Conservation (phyloP, 768 basidiomycete genomes). For the Hericium erinaceus region DNA sequence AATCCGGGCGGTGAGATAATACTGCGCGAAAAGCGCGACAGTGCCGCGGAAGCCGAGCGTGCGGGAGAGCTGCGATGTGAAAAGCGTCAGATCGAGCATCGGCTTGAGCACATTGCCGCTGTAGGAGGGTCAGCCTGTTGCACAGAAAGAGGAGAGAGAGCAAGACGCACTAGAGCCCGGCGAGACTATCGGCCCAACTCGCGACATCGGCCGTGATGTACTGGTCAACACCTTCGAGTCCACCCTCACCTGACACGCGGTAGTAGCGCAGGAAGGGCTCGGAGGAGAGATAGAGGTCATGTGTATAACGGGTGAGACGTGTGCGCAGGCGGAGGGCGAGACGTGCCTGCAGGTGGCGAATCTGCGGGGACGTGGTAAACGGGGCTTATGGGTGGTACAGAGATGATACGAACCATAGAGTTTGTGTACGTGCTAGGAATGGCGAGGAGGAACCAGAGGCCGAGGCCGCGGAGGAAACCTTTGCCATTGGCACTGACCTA, state of each 20-base stretch:
- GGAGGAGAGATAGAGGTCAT: constrained; percentile 84
- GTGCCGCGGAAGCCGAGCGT: constrained; percentile 85
- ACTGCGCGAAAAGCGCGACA: constrained; percentile 68
- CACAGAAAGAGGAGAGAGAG: not conserved
- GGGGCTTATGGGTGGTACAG: not conserved
- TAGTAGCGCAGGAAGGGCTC: constrained; percentile 67
- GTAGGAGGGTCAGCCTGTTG: not conserved
- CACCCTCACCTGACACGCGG: constrained; percentile 26
- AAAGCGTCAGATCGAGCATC: constrained; percentile 80
- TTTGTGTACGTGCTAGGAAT: constrained; percentile 95
- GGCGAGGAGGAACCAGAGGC: constrained; percentile 83
- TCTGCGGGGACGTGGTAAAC: constrained; percentile 32
- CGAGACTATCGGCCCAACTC: constrained; percentile 77
- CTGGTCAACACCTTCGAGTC: constrained; percentile 71
- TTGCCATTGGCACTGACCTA: constrained; percentile 74
- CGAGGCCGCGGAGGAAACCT: constrained; percentile 76
- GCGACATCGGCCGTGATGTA: constrained; percentile 91
- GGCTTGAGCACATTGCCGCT: constrained; percentile 95
- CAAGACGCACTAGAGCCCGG: constrained; percentile 79
- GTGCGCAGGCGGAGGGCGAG: constrained; percentile 78
- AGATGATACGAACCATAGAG: constrained; percentile 56
- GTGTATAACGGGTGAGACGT: constrained; percentile 80
- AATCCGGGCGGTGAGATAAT: constrained; percentile 79
- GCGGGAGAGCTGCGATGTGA: constrained; percentile 83
- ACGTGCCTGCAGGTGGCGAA: constrained; percentile 81